Evolutionary conservation across 2,329 filamentous ascomycete species (phyloP).

Genomic region (Hymenoscyphus linearis): DNA sequence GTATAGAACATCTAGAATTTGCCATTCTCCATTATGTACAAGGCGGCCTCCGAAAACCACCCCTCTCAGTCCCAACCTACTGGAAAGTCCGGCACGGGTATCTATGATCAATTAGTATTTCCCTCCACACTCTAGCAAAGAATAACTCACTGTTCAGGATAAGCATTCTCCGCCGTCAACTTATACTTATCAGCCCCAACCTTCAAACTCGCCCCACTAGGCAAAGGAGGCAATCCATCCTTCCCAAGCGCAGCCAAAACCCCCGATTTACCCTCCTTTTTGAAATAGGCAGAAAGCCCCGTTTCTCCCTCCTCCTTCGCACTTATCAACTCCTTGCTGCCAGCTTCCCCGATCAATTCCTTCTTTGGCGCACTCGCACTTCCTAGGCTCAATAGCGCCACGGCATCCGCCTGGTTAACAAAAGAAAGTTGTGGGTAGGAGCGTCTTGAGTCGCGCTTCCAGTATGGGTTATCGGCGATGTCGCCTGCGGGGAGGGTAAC

Average conservation of each 20-base stretch:
- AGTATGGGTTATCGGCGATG: conserved; percentile 89
- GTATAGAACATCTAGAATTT: background rate
- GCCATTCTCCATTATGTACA: background rate
- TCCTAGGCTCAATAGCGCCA: conserved; percentile 78
- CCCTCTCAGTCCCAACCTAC: conserved; percentile 32
- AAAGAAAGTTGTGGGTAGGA: conserved; percentile 76
- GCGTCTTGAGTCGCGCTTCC: conserved; percentile 86
- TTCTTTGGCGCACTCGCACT: conserved; percentile 76
- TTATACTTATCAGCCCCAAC: conserved; percentile 62
- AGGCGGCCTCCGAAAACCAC: conserved; percentile 10
- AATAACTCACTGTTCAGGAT: conserved; percentile 59
- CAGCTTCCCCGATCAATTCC: conserved; percentile 72
- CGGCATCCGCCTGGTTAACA: conserved; percentile 78
- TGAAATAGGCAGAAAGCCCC: conserved; percentile 68
- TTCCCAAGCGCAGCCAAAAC: conserved; percentile 60
- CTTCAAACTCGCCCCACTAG: conserved; percentile 54
- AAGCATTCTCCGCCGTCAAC: conserved; percentile 62
- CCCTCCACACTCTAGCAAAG: conserved; percentile 2
- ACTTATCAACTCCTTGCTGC: conserved; percentile 67
- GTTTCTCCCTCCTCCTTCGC: conserved; percentile 70
- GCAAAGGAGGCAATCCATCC: conserved; percentile 80
- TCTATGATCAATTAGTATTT: conserved; percentile 37
- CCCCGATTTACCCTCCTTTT: conserved; percentile 52
- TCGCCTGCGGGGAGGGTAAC: conserved; percentile 80
- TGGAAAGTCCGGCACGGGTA: conserved; percentile 62